Base-by-base conservation (phyloP, 352 stramenopile genomes). In the Globisporangium irregulare region DNA sequence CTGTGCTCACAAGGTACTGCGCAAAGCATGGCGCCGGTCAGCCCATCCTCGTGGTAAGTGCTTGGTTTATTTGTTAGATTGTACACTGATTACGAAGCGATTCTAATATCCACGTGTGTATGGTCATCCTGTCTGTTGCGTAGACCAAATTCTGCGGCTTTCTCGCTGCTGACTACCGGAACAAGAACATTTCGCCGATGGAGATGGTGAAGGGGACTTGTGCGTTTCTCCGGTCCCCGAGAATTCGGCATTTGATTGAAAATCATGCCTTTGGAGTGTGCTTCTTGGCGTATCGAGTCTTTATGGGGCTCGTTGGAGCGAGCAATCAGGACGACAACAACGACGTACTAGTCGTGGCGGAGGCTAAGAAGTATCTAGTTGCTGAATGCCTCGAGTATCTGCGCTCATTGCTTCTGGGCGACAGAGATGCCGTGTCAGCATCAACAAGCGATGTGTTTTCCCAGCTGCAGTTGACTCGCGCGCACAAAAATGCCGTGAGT, bases 1-100 rank as follows among this genome's bases (percentile, higher is more conserved):
- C 38, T 1, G 29, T 80, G 8, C 12, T 82, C 43, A 29, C 81
- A 12, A 59, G 72, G 10, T 57, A 73, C 2, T 55, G 55, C 2
- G 59, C 29, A 2, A 22, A 38, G 29, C n/a, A 18, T 32, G 58
- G 46, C 18, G 27, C n/a, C 24, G 36, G 32, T 7, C 24, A 71
- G 18, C 51, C 59, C 4, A 57, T 57, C n/a, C 50, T 57, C 10
- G 22, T 57, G 50, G 50, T 57, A 57, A 57, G 22, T 57, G n/a
- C 3, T 57, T 32, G 50, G 3, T 9, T n/a, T n/a, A 3, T 20
- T 14, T 10, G 0, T 9, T 32, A 8, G 32, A 10, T 1, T 32
- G 38, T 46, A 14, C 4, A 46, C 12, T 46, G 38, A 46, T 46
- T 46, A 46, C 12, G 10, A 46, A 6, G 36, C 29, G 22, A 34